These are phyloP conservation scores for Rugosomyces carneus DNA, from an alignment of 1,284 basidiomycete genomes.

Conservation along the genomic window DNA sequence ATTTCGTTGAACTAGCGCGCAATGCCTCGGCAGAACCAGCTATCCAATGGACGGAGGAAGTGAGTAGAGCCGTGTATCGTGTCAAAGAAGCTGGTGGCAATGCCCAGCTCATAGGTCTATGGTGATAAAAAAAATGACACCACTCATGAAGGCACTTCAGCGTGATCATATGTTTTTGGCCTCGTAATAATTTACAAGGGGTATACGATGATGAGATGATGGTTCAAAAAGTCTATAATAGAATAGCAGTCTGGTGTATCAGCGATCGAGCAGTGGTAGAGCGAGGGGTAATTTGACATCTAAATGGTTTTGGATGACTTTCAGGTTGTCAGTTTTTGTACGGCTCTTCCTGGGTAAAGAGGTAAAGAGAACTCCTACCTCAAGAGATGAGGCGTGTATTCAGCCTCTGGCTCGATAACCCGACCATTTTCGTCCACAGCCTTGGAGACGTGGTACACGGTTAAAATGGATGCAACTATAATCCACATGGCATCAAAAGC, in stretches of 20 bases:
- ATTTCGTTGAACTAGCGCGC: slow-evolving; percentile 47
- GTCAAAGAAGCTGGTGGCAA: slow-evolving; percentile 30
- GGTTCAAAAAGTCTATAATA: slow-evolving; percentile 3
- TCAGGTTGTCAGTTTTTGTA: neutral
- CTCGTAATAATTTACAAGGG: too few relatives aligned
- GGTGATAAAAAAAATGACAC: slow-evolving; percentile 27
- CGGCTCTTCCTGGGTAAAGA: neutral
- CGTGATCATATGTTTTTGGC: too few relatives aligned
- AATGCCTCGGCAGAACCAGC: slow-evolving; percentile 4
- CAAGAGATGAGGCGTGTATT: slow-evolving; percentile 37
- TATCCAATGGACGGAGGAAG: slow-evolving; percentile 19
- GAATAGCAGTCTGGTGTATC: slow-evolving; percentile 22
- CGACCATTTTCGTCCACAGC: slow-evolving; percentile 22
- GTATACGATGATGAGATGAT: neutral
- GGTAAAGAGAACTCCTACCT: slow-evolving; percentile 27
- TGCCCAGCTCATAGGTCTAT: slow-evolving; percentile 35
- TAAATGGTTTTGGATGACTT: slow-evolving; percentile 37
- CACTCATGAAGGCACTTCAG: too few relatives aligned
- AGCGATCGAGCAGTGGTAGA: slow-evolving; percentile 25
- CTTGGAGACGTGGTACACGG: slow-evolving; percentile 13
- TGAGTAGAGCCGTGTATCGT: slow-evolving; percentile 31
- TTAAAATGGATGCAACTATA: slow-evolving; percentile 12
- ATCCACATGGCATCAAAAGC: slow-evolving; percentile 17
- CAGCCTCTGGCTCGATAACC: slow-evolving; percentile 32
- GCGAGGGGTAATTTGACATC: slow-evolving; percentile 35